phyloP scores from a whole-genome alignment of 176 grass and related monocot genomes.

The Thalia dealbata region DNA sequence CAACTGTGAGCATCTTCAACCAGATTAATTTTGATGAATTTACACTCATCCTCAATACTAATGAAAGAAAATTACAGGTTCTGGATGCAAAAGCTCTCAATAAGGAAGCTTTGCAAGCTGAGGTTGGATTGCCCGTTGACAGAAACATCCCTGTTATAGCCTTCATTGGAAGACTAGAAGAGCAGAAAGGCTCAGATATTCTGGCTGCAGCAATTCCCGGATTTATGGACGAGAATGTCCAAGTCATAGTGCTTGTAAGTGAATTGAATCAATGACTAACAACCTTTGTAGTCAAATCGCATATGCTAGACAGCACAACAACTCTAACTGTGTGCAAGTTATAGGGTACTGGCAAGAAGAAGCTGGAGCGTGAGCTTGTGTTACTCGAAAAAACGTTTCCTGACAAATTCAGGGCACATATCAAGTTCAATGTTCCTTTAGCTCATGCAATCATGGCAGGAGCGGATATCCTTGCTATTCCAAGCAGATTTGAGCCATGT shows the following conservation, averaged over 20 bases:
- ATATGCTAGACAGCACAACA: too few species aligned
- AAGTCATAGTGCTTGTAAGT: conserved; percentile 21
- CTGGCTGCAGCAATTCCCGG: conserved; percentile 20
- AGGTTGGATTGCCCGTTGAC: conserved; percentile 16
- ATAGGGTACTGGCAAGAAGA: conserved; percentile 21
- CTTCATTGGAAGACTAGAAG: conserved; percentile 20
- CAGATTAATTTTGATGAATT: too few species aligned
- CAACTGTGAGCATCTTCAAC: conserved; percentile 42
- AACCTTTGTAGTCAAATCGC: background rate
- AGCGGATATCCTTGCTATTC: conserved; percentile 46
- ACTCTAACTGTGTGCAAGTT: background rate
- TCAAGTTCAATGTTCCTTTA: conserved; percentile 58
- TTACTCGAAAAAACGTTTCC: conserved; percentile 43
- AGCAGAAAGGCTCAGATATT: conserved; percentile 29
- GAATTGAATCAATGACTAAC: background rate
- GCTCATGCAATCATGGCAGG: conserved; percentile 58
- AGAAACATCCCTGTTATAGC: conserved; percentile 15
- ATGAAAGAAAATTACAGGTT: conserved; percentile 1
- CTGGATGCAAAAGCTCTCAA: conserved; percentile 21
- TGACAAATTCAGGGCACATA: conserved; percentile 40
- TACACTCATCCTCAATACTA: too few species aligned
- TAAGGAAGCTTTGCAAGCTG: conserved; percentile 22
- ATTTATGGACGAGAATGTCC: conserved; percentile 22
- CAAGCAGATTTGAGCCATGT: conserved; percentile 71
- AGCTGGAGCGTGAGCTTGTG: conserved; percentile 23